phyloP scores from a whole-genome alignment of 495 filamentous ascomycete species.

The Zalerion maritima region DNA sequence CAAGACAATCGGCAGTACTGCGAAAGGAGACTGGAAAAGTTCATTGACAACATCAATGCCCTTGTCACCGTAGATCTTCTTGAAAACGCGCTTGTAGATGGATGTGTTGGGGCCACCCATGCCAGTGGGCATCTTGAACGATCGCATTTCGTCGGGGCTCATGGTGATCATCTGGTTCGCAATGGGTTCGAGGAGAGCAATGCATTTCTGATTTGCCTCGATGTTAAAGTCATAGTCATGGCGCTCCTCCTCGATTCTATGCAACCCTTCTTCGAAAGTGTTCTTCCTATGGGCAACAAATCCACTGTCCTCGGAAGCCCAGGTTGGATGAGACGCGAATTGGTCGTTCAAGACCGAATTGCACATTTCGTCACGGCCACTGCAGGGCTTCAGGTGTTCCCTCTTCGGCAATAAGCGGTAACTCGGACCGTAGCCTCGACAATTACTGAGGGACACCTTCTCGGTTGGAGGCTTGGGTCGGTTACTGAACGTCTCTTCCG shows the following conservation, averaged over 20 bases:
- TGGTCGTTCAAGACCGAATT: constrained; percentile 85
- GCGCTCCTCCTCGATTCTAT: constrained; percentile 93
- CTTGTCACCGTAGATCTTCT: constrained; percentile 94
- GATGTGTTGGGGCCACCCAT: constrained; percentile 89
- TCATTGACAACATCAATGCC: constrained; percentile 69
- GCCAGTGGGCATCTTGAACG: constrained; percentile 62
- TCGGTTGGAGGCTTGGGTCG: constrained; percentile 55
- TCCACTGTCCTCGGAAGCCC: constrained; percentile 96
- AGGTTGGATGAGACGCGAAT: constrained; percentile 97
- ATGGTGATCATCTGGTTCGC: constrained; percentile 73
- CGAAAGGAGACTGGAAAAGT: constrained; percentile 66
- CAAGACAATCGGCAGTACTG: constrained; percentile 74
- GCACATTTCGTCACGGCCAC: constrained; percentile 88
- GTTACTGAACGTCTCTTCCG: constrained; percentile 68
- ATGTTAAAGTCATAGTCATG: constrained; percentile 99
- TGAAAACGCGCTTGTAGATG: constrained; percentile 90
- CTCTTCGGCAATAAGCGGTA: constrained; percentile 84
- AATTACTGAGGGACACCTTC: constrained; percentile 79
- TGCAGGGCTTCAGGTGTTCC: constrained; percentile 75
- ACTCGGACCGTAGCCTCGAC: constrained; percentile 82
- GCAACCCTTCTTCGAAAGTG: constrained; percentile 76
- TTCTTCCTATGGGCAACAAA: constrained; percentile 98
- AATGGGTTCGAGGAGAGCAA: constrained; percentile 88
- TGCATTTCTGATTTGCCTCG: constrained; percentile 80
- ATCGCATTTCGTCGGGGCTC: constrained; percentile 49